Conservation (phyloP, 1,284 basidiomycete species). For the Jaminaea rosea region DNA sequence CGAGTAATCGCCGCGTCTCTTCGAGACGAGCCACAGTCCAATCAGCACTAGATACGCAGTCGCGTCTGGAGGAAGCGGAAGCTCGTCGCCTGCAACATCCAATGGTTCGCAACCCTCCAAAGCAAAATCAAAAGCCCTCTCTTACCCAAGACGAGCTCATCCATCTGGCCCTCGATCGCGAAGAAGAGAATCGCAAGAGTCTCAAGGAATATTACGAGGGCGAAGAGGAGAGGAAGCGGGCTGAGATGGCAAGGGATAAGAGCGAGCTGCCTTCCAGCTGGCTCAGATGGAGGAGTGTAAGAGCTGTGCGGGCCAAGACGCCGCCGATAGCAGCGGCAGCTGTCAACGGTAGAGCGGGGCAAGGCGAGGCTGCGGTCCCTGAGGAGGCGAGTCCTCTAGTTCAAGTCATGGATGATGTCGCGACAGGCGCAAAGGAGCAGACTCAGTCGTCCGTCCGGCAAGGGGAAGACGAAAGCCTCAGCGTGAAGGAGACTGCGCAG, state of each 20-base stretch:
- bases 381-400: too few relatives aligned
- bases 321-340: too few relatives aligned
- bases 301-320: background rate
- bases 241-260: conserved; percentile 56
- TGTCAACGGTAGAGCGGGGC: too few relatives aligned
- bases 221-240: conserved; percentile 70
- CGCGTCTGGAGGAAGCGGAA: background rate
- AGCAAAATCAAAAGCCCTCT: conserved; percentile 9
- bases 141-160: conserved; percentile 71
- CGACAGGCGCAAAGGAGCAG: too few relatives aligned
- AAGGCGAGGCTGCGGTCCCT: too few relatives aligned
- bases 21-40: conserved; percentile 27
- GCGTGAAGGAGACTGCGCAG: too few relatives aligned
- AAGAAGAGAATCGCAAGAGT: conserved; percentile 70
- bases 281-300: background rate
- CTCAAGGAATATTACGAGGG: conserved; percentile 65
- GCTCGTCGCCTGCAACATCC: conserved; percentile 1
- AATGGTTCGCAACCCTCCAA: background rate
- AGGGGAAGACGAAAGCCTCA: too few relatives aligned
- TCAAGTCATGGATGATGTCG: too few relatives aligned
- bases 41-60: background rate
- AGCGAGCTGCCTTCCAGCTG: conserved; percentile 18
- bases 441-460: too few relatives aligned
- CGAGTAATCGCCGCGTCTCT: background rate
- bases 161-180: conserved; percentile 67